Conservation (phyloP, 352 stramenopile genomes). For the Salisapilia sapeloensis region DNA sequence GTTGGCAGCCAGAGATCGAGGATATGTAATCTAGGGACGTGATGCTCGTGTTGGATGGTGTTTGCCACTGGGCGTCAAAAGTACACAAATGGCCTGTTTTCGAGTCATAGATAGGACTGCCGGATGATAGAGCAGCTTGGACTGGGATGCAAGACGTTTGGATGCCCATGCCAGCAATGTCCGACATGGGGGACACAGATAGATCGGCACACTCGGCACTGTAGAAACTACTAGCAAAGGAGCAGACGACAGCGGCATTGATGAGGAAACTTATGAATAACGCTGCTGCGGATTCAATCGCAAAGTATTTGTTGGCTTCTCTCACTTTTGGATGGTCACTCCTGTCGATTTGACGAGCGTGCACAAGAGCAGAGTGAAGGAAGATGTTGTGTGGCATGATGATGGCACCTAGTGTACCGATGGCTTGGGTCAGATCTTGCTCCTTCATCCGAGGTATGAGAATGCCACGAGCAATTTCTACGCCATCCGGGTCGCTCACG, state of each 20-base stretch:
- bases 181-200: conserved; percentile 24
- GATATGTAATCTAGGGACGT: no score
- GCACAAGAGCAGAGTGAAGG: conserved; percentile 86
- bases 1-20: conserved; percentile 12
- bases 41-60: no score
- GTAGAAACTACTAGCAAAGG: conserved; percentile 85
- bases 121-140: conserved; percentile 24
- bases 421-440: conserved; percentile 40
- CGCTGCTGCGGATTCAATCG: conserved; percentile 66
- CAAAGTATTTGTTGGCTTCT: conserved; percentile 74
- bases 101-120: conserved; percentile 39
- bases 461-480: conserved; percentile 62
- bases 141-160: conserved; percentile 48
- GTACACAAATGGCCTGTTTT: conserved; percentile 28
- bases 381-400: conserved; percentile 97
- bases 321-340: conserved; percentile 10
- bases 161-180: conserved; percentile 26
- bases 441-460: conserved; percentile 32
- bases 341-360: conserved; percentile 15
- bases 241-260: conserved; percentile 79
- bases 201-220: conserved; percentile 26
- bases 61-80: conserved; percentile 6
- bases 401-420: conserved; percentile 73
- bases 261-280: conserved; percentile 83
- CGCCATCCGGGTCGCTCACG: conserved; percentile 29